These are phyloP conservation scores for Tolypocladium capitatum DNA, from an alignment of 2,329 filamentous ascomycete genomes.

Conservation along the genomic window DNA sequence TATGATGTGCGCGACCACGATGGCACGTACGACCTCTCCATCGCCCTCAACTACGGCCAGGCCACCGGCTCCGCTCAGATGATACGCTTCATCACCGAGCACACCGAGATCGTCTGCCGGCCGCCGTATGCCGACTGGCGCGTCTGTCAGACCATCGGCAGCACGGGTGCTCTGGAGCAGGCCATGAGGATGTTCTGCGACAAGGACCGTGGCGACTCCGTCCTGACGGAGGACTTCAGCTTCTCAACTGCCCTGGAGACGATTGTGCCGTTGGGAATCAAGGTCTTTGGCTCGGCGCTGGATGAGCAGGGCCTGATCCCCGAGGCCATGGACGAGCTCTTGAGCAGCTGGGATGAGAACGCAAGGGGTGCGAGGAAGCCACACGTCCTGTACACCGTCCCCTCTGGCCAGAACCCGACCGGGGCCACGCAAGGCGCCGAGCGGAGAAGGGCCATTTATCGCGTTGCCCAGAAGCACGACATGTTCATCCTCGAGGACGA, in stretches of 20 bases:
- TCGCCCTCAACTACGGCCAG: constrained; percentile 88
- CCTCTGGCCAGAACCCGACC: constrained; percentile 81
- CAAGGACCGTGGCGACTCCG: constrained; percentile 53
- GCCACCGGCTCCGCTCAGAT: constrained; percentile 76
- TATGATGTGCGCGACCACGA: constrained; percentile 58
- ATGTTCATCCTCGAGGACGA: constrained; percentile 84
- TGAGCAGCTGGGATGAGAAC: constrained; percentile 34
- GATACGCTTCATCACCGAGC: constrained; percentile 82
- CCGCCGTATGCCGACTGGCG: constrained; percentile 88
- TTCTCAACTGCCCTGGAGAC: constrained; percentile 62
- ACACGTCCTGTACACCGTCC: constrained; percentile 45
- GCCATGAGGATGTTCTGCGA: constrained; percentile 69
- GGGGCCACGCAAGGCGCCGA: constrained; percentile 63
- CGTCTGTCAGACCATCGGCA: constrained; percentile 71
- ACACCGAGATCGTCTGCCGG: constrained; percentile 79
- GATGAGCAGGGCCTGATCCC: constrained; percentile 42
- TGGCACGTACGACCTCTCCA: constrained; percentile 57
- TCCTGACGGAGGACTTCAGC: constrained; percentile 83
- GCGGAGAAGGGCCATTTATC: constrained; percentile 61
- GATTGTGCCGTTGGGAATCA: constrained; percentile 37
- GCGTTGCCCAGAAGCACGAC: constrained; percentile 70
- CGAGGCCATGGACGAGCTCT: constrained; percentile 35
- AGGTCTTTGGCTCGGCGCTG: constrained; percentile 35
- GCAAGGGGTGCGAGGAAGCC: constrained; percentile 34
- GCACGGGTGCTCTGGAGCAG: constrained; percentile 76